These are phyloP conservation scores for Penicillium canescens DNA, from an alignment of 495 filamentous ascomycete species.

Conservation along the genomic window DNA sequence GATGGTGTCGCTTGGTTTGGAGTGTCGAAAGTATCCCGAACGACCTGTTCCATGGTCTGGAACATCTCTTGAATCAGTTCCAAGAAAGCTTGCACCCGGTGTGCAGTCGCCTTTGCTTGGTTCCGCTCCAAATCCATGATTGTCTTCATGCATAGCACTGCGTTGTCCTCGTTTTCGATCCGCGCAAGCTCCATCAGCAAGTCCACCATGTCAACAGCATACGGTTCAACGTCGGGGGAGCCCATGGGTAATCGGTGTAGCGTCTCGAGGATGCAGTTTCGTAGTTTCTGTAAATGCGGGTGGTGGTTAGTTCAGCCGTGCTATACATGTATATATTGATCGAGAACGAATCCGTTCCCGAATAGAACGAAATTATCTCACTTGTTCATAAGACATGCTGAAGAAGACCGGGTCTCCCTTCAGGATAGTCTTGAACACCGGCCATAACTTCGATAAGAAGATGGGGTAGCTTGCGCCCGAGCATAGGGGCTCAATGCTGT, in stretches of 20 bases:
- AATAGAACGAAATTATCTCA: conserved; percentile 30
- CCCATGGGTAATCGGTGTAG: conserved; percentile 86
- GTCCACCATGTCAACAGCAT: conserved; percentile 83
- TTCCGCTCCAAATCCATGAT: conserved; percentile 95
- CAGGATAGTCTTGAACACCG: conserved; percentile 83
- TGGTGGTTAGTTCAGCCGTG: conserved; percentile 5
- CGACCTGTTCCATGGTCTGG: conserved; percentile 87
- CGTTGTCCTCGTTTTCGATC: conserved; percentile 97
- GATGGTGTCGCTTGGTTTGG: conserved; percentile 62
- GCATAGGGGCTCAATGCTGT: conserved; percentile 76
- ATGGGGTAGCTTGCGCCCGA: conserved; percentile 63
- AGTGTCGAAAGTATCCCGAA: conserved; percentile 89
- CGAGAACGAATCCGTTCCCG: background rate
- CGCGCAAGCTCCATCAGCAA: conserved; percentile 83
- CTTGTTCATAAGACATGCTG: conserved; percentile 82
- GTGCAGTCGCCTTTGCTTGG: conserved; percentile 76
- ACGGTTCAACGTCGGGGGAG: conserved; percentile 81
- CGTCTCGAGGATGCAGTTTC: conserved; percentile 91
- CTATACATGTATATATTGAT: background rate
- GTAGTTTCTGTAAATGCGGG: conserved; percentile 63
- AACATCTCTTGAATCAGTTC: conserved; percentile 95
- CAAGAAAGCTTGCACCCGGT: conserved; percentile 85
- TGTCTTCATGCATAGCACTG: conserved; percentile 94
- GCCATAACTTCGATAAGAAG: conserved; percentile 85
- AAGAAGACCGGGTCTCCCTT: conserved; percentile 88